Percentiles rank a stretch among this genome's conserved stretches.
These are phyloP conservation scores for Coemansia sp. DNA, from an alignment of 192 early-diverging fungal genomes.

Conservation along the genomic window DNA sequence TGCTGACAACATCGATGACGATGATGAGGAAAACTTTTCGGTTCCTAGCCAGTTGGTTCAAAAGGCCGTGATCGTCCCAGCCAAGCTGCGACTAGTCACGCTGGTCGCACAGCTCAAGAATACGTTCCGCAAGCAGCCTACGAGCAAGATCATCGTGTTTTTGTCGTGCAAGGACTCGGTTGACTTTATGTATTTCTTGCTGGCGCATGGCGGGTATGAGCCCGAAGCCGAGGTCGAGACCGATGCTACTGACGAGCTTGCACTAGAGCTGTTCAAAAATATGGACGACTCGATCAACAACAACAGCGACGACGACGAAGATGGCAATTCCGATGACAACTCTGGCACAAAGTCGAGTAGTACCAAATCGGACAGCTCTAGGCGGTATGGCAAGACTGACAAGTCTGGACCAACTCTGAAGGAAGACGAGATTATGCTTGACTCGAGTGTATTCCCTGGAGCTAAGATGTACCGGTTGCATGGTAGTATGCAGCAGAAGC, in stretches of 20 bases:
- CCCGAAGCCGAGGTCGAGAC: slow-evolving; percentile 48
- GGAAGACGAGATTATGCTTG: slow-evolving; percentile 49
- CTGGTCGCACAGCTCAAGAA: slow-evolving; percentile 76
- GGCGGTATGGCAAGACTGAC: slow-evolving; percentile 8
- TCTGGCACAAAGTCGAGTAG: slow-evolving; percentile 16
- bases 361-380: slow-evolving; percentile 1
- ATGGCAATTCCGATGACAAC: slow-evolving; percentile 26
- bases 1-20: slow-evolving; percentile 5
- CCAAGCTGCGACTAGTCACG: slow-evolving; percentile 91
- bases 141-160: slow-evolving; percentile 83
- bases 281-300: slow-evolving; percentile 23
- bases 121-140: slow-evolving; percentile 42
- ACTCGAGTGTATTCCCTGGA: slow-evolving; percentile 67
- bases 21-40: slow-evolving; percentile 54
- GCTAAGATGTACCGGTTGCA: slow-evolving; percentile 83
- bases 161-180: slow-evolving; percentile 91
- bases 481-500: slow-evolving; percentile 82
- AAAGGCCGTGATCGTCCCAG: slow-evolving; percentile 81
- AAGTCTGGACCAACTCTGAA: slow-evolving; percentile 32
- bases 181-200: slow-evolving; percentile 90
- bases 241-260: slow-evolving; percentile 50
- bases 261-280: slow-evolving; percentile 56
- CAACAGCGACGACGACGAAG: slow-evolving; percentile 21
- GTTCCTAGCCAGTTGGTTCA: slow-evolving; percentile 91
- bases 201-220: slow-evolving; percentile 63